phyloP scores from a whole-genome alignment of 768 basidiomycete species.

The Russula compacta region DNA sequence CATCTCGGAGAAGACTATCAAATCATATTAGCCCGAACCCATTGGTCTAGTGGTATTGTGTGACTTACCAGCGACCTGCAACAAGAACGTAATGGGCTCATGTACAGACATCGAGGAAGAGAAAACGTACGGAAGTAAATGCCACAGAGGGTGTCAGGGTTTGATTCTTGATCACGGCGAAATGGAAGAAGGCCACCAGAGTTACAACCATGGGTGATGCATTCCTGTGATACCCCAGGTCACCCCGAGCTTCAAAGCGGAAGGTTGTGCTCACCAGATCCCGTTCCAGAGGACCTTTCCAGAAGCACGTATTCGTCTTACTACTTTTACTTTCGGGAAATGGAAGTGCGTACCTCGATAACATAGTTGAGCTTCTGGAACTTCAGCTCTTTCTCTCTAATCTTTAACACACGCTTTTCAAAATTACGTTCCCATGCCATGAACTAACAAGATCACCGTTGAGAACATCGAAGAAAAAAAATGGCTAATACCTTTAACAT shows the following conservation, averaged over 20 bases:
- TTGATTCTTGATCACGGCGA: slow-evolving; percentile 59
- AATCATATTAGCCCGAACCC: background rate
- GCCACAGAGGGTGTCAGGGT: slow-evolving; percentile 75
- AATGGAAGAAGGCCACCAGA: slow-evolving; percentile 49
- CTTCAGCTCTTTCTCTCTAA: slow-evolving; percentile 74
- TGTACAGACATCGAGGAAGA: background rate
- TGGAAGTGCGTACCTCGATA: slow-evolving; percentile 49
- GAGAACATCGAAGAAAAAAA: background rate
- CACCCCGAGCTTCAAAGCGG: background rate
- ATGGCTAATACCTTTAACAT: slow-evolving; percentile 60
- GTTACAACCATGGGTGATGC: slow-evolving; percentile 43
- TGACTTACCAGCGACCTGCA: slow-evolving; percentile 35
- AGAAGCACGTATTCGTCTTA: background rate
- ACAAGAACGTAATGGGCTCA: background rate
- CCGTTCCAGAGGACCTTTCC: slow-evolving; percentile 38
- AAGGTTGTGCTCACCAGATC: slow-evolving; percentile 36
- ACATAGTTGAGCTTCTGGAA: slow-evolving; percentile 82
- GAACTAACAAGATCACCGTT: slow-evolving; percentile 41
- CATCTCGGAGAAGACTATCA: slow-evolving; percentile 74
- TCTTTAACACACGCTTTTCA: slow-evolving; percentile 59
- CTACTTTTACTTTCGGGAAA: background rate
- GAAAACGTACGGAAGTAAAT: slow-evolving; percentile 44
- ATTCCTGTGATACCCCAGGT: slow-evolving; percentile 24
- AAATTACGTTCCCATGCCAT: slow-evolving; percentile 95
- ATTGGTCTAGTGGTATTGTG: background rate